Evolutionary conservation across 495 filamentous ascomycete species (phyloP).

Genomic region (Talaromyces nanjingensis): DNA sequence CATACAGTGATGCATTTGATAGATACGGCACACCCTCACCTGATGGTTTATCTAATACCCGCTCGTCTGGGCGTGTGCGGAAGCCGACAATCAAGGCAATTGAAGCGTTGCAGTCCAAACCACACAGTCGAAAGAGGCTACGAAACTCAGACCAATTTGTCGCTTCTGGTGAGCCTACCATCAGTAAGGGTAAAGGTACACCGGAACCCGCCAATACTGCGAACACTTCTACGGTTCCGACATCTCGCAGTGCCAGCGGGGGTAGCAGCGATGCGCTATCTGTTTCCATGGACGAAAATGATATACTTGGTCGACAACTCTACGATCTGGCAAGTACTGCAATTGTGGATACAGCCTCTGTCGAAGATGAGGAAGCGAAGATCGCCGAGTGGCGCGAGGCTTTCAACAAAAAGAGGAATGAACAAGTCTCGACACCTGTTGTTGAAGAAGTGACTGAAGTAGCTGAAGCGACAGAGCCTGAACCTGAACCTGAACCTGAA

Average conservation of each 20-base stretch:
- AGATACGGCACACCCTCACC: conserved; percentile 18
- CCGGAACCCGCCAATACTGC: not conserved
- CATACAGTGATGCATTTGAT: conserved; percentile 1
- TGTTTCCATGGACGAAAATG: conserved; percentile 6
- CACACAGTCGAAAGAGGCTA: conserved; percentile 3
- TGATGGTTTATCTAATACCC: conserved; percentile 20
- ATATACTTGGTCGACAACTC: conserved; percentile 16
- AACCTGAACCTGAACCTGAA: not conserved
- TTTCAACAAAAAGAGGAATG: conserved; percentile 10
- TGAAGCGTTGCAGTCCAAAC: conserved; percentile 27
- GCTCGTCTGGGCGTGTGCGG: conserved; percentile 27
- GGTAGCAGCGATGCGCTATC: not conserved
- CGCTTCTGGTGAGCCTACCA: not conserved
- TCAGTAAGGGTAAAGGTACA: not conserved
- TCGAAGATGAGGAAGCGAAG: conserved; percentile 10
- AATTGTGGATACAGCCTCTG: conserved; percentile 14
- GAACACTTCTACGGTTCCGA: not conserved
- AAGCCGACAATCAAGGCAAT: conserved; percentile 35
- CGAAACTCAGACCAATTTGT: conserved; percentile 5
- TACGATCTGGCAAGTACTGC: conserved; percentile 22
- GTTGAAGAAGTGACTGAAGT: not conserved
- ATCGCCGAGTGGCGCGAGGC: conserved; percentile 14
- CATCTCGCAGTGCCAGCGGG: not conserved
- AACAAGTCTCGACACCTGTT: not conserved
- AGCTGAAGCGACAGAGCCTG: not conserved